Conservation (phyloP, 805 yeast species). For the Saccharomycopsis lassenensis region DNA sequence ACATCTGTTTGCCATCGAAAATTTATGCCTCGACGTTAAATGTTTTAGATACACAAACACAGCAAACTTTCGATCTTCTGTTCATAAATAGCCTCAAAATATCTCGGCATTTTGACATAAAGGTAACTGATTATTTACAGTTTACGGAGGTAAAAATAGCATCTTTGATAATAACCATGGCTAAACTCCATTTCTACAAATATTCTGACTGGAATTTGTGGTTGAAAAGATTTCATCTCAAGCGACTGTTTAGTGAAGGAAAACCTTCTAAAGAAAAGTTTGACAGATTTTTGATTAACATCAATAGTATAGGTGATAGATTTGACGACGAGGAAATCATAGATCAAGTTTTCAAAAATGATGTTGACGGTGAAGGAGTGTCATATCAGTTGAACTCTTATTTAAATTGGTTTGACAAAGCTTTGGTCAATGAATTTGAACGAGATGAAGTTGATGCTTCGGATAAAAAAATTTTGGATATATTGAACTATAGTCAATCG, state of each 20-base stretch:
- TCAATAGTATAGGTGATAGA: conserved; percentile 21
- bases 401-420: conserved; percentile 38
- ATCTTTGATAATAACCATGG: conserved; percentile 13
- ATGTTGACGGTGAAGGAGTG: too few relatives aligned
- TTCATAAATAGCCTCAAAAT: not conserved
- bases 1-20: conserved; percentile 40
- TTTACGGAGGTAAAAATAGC: conserved; percentile 22
- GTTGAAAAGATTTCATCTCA: conserved; percentile 5
- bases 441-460: conserved; percentile 22
- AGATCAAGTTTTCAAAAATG: conserved; percentile 42
- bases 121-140: too few relatives aligned
- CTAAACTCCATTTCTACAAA: conserved; percentile 21
- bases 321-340: conserved; percentile 13
- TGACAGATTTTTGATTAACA: conserved; percentile 19
- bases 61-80: not conserved
- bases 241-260: too few relatives aligned
- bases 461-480: conserved; percentile 20
- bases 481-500: conserved; percentile 18
- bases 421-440: conserved; percentile 22
- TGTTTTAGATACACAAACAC: not conserved
- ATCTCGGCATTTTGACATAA: too few relatives aligned
- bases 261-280: conserved; percentile 18
- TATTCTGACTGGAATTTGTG: conserved; percentile 17
- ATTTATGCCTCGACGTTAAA: conserved; percentile 29
- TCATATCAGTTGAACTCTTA: conserved; percentile 33